Percentiles rank a stretch among this genome's conserved stretches.
phyloP scores from a whole-genome alignment of 148 eudicot genomes.

The Rhododendron griersonianum region DNA sequence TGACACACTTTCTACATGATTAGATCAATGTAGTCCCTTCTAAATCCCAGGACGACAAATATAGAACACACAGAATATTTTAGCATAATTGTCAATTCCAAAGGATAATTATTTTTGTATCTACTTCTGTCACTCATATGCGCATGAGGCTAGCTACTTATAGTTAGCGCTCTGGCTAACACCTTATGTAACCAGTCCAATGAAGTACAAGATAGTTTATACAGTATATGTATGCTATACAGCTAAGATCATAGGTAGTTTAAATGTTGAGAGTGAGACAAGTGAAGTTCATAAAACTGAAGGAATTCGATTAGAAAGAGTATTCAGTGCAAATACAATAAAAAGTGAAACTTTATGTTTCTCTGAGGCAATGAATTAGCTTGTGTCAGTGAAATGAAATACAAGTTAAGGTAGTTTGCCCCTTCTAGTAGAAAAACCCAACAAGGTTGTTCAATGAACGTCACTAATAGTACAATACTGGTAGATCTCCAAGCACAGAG shows the following conservation, averaged over 20 bases:
- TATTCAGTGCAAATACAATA: not conserved
- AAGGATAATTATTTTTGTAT: not conserved
- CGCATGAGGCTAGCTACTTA: not conserved
- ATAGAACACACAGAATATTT: not conserved
- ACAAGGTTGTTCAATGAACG: not conserved
- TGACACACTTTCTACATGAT: not conserved
- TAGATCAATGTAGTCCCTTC: not conserved
- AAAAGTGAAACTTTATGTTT: not conserved
- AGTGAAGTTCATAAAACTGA: not conserved
- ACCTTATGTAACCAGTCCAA: not conserved
- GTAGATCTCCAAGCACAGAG: not conserved
- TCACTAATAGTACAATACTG: not conserved
- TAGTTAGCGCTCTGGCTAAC: not conserved
- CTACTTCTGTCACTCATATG: not conserved
- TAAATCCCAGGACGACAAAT: not conserved
- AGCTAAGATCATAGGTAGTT: not conserved
- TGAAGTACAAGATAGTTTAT: not conserved
- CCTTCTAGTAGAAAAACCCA: not conserved
- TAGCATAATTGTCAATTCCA: not conserved
- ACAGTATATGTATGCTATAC: not conserved
- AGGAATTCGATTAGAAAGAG: not conserved
- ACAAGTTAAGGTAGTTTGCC: not conserved
- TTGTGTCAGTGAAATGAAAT: not conserved
- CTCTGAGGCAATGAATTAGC: not conserved
- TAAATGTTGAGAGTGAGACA: not conserved